phyloP scores from a whole-genome alignment of 345 rosid species.

The Rhizophora mangle region DNA sequence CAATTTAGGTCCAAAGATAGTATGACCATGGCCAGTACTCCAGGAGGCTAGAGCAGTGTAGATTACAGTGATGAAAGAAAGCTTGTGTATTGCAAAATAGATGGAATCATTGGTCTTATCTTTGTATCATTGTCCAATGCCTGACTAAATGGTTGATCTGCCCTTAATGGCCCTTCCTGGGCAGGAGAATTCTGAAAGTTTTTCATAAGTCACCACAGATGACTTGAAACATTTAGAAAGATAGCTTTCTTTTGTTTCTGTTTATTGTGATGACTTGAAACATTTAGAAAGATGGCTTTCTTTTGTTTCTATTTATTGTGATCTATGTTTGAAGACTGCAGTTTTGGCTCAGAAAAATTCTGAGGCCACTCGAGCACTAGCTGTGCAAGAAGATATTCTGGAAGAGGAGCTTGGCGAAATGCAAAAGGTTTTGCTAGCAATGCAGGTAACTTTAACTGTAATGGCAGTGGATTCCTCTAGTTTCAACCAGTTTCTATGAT shows the following conservation, averaged over 20 bases:
- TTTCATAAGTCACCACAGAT: too few relatives aligned
- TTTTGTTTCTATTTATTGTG: conserved; percentile 5
- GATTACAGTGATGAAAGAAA: background rate
- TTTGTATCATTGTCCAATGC: too few relatives aligned
- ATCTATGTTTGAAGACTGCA: conserved; percentile 57
- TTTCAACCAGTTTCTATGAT: background rate
- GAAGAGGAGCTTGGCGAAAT: conserved; percentile 92
- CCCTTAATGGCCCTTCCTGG: too few relatives aligned
- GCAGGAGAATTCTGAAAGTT: too few relatives aligned
- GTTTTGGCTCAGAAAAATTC: conserved; percentile 94
- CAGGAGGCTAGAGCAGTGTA: background rate
- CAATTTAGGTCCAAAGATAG: background rate
- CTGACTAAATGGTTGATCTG: too few relatives aligned
- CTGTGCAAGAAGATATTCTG: conserved; percentile 70
- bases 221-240: background rate
- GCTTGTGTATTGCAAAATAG: too few relatives aligned
- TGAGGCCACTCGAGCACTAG: conserved; percentile 82
- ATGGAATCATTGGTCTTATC: too few relatives aligned
- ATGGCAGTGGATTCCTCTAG: conserved; percentile 7
- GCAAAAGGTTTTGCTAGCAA: conserved; percentile 88
- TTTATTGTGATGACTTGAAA: too few relatives aligned
- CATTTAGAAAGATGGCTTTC: background rate
- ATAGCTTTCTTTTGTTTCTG: too few relatives aligned
- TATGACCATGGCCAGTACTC: background rate
- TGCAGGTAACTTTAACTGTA: conserved; percentile 61